Evolutionary conservation across 2,329 filamentous ascomycete species (phyloP).

Genomic region (Xylariaceae sp.): DNA sequence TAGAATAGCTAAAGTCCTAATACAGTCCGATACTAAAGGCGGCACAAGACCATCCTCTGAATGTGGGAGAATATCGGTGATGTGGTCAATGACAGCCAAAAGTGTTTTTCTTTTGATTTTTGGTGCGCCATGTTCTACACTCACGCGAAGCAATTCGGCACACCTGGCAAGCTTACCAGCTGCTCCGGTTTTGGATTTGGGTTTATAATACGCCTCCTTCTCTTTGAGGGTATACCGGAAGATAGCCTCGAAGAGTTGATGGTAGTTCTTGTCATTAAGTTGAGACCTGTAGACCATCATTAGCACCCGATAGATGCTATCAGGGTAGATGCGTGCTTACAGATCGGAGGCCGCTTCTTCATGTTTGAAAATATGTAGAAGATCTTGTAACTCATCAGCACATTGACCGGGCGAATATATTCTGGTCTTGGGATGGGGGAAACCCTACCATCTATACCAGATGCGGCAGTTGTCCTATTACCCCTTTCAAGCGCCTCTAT

Average conservation of each 20-base stretch:
- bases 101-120: conserved; percentile 74
- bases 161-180: conserved; percentile 63
- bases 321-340: conserved; percentile 16
- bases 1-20: conserved; percentile 69
- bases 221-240: conserved; percentile 69
- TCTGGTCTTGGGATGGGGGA: neutral
- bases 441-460: conserved; percentile 27
- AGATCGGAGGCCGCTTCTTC: conserved; percentile 25
- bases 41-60: conserved; percentile 62
- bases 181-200: conserved; percentile 34
- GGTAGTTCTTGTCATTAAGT: conserved; percentile 75
- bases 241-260: conserved; percentile 75
- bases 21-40: conserved; percentile 72
- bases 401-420: neutral
- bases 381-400: conserved; percentile 18
- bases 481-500: conserved; percentile 27
- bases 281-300: conserved; percentile 18
- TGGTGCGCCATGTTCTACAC: conserved; percentile 66
- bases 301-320: neutral
- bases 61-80: conserved; percentile 69
- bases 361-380: conserved; percentile 32
- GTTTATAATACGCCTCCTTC: conserved; percentile 60
- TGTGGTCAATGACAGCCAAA: conserved; percentile 76
- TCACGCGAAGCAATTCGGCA: conserved; percentile 68
- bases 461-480: conserved; percentile 23